A percentile compares a stretch with the other conserved stretches of the same genome.
phyloP scores from a whole-genome alignment of 83 land plant species.

The Diphasiastrum complanatum region DNA sequence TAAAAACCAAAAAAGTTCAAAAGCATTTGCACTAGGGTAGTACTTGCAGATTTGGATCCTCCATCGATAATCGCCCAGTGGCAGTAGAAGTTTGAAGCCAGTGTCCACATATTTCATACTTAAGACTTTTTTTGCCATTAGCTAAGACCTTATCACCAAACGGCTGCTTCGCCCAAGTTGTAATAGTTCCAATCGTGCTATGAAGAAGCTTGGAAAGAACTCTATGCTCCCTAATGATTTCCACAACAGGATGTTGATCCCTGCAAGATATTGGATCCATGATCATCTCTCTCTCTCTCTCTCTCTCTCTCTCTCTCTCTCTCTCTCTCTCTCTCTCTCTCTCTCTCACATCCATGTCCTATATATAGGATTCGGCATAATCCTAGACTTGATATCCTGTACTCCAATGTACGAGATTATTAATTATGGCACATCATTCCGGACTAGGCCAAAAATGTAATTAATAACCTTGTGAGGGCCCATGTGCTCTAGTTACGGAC shows the following conservation, averaged over 20 bases:
- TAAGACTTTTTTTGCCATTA: not conserved
- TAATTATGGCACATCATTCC: no score
- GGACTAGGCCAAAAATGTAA: no score
- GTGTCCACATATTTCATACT: slow-evolving; percentile 55
- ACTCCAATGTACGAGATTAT: no score
- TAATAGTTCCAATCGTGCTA: slow-evolving; percentile 70
- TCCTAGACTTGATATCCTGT: no score
- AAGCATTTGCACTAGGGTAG: not conserved
- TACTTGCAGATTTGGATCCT: slow-evolving; percentile 99
- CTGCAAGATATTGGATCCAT: slow-evolving; percentile 47
- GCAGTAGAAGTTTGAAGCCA: slow-evolving; percentile 99
- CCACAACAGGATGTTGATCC: slow-evolving; percentile 78
- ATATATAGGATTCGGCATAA: no score
- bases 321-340: no score
- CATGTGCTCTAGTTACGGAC: no score
- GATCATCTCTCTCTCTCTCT: no score
- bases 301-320: no score
- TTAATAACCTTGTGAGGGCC: no score
- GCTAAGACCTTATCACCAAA: no score
- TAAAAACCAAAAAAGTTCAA: not conserved
- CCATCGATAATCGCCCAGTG: slow-evolving; percentile 95
- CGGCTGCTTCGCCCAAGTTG: slow-evolving; percentile 53
- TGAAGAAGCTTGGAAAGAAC: slow-evolving; percentile 81
- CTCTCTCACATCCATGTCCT: no score
- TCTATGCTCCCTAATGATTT: slow-evolving; percentile 82